Evolutionary conservation across 2,329 filamentous ascomycete species (phyloP), one percentile per base, ranked within the genome.

Genomic region (Grosmannia huntii): DNA sequence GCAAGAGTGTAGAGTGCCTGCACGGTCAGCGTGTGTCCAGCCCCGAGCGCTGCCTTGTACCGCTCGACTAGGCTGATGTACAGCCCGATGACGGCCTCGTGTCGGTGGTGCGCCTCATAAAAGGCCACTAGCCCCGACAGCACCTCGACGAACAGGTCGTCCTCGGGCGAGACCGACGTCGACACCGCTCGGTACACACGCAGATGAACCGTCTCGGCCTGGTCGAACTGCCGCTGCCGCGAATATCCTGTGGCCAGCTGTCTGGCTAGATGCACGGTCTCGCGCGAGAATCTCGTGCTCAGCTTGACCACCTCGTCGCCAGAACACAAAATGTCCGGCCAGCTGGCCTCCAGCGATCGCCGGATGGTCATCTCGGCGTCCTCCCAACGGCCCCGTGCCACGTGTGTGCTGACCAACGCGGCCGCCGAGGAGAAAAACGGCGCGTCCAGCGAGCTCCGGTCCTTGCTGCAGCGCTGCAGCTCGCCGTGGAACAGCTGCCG

Each of bases 11-110:
- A 73, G 3, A 73, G 59, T 0, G 65, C 65, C 61, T 66, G 63
- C 57, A 73, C 69, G 0, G 71, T 72, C 53, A 72, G 62, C 14
- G 63, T 63, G 59, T 73, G 71, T 0, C 59, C 61, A 4, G 57
- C 59, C 2, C 66, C 66, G 3, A 66, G 59, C 28, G 65, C 60
- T 60, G 66, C 68, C 57, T 66, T 66, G 59, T 72, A 73, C n/a
- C 66, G 65, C 5, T 64, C 66, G 0, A 73, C 64, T 0, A 73
- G 63, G 58, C 68, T 65, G 9, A 64, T 59, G 59, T 73, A 70
- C 23, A 72, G 64, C 33, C 70, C 68, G 21, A 73, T 67, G 4
- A 72, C 64, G 63, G 69, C 70, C 55, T 70, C 68, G 51, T 74
- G 71, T 12, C 71, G 67, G 57, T 72, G 70, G 53, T 72, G 67